Percentiles rank a stretch among this genome's conserved stretches.
These are phyloP conservation scores for Cryptococcus wingfieldii DNA, from an alignment of 1,284 basidiomycete species.

Conservation along the genomic window DNA sequence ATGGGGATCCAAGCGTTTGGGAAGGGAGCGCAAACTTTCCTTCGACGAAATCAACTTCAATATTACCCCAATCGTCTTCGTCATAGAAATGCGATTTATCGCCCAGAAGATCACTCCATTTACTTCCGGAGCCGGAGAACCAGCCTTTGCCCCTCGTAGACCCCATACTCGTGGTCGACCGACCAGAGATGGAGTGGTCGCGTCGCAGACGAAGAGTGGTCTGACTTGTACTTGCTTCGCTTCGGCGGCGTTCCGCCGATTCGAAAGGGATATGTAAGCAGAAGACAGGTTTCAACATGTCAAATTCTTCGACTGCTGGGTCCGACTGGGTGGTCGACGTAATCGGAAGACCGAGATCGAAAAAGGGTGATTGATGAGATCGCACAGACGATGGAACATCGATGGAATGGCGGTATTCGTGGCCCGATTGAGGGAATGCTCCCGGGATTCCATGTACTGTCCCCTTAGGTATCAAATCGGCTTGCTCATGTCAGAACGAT, in stretches of 20 bases:
- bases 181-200: conserved; percentile 11
- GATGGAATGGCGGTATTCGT: background rate
- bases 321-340: background rate
- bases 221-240: conserved; percentile 12
- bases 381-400: background rate
- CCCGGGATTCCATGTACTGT: conserved; percentile 23
- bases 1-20: background rate
- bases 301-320: background rate
- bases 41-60: conserved; percentile 21
- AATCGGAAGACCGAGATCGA: conserved; percentile 11
- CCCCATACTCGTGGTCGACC: conserved; percentile 10
- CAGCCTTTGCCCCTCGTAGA: conserved; percentile 14
- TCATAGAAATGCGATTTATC: background rate
- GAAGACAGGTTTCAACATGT: conserved; percentile 27
- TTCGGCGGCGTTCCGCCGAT: background rate
- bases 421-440: conserved; percentile 29
- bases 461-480: conserved; percentile 5
- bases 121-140: conserved; percentile 19
- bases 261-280: conserved; percentile 20
- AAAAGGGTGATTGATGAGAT: conserved; percentile 3
- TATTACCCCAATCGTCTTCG: background rate
- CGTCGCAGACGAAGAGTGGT: conserved; percentile 20
- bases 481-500: background rate
- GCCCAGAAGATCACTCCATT: conserved; percentile 21
- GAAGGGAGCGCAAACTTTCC: conserved; percentile 17